Percentiles rank a stretch among this genome's conserved stretches.
Evolutionary conservation across 371 early-diverging fungal species (phyloP).

Genomic region (Lichtheimia corymbifera): DNA sequence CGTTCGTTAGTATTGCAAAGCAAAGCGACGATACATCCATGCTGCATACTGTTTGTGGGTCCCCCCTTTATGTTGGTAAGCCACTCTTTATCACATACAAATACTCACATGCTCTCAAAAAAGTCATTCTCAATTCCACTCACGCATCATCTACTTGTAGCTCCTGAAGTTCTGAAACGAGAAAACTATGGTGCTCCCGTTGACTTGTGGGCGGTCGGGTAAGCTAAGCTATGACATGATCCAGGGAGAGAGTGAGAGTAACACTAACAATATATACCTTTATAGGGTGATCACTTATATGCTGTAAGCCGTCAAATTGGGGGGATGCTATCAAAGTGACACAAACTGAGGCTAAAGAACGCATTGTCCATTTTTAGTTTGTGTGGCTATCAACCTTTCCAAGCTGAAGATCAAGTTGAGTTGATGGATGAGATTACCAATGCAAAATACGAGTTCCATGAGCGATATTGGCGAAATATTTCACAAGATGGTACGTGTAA

Average conservation of each 20-base stretch:
- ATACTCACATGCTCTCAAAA: not conserved
- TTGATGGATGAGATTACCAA: conserved; percentile 64
- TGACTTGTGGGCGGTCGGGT: conserved; percentile 52
- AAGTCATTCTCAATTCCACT: not conserved
- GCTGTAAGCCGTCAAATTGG: conserved; percentile 41
- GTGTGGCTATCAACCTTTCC: conserved; percentile 78
- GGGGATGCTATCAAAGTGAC: no score
- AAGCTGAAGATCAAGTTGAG: conserved; percentile 56
- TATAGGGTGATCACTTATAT: conserved; percentile 69
- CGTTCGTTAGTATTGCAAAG: conserved; percentile 8
- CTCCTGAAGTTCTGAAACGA: conserved; percentile 75
- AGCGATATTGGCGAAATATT: conserved; percentile 77
- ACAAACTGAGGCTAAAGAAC: not conserved
- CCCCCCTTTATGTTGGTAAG: conserved; percentile 52
- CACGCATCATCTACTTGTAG: conserved; percentile 23
- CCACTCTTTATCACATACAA: no score
- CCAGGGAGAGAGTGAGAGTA: no score
- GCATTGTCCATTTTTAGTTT: conserved; percentile 16
- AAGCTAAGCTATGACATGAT: conserved; percentile 7
- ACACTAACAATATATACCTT: not conserved
- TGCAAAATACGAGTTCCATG: conserved; percentile 71
- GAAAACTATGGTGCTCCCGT: conserved; percentile 14
- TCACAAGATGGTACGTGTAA: conserved; percentile 58
- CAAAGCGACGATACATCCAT: conserved; percentile 10
- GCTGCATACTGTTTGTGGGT: conserved; percentile 61